Conservation (phyloP, 208 protist species). For the Leishmania lainsoni region DNA sequence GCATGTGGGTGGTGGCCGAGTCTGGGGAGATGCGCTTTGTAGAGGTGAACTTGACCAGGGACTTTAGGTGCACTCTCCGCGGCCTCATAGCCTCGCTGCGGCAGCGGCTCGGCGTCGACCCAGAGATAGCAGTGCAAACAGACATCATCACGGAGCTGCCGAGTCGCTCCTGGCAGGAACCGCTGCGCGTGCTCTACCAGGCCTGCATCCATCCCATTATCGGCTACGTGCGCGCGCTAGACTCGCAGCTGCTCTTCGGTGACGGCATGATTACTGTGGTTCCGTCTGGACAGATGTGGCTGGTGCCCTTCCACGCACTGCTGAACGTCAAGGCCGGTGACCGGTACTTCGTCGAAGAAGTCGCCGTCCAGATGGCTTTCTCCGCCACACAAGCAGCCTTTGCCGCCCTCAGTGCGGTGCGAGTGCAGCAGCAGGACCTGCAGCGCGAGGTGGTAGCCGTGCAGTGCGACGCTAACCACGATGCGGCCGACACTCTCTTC, state of each 20-base stretch:
- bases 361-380: conserved; percentile 82
- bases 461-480: conserved; percentile 46
- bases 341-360: conserved; percentile 83
- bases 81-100: conserved; percentile 58
- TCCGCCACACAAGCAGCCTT: conserved; percentile 83
- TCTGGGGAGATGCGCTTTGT: conserved; percentile 86
- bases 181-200: conserved; percentile 79
- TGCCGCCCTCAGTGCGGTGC: conserved; percentile 53
- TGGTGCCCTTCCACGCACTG: conserved; percentile 89
- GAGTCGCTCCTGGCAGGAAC: conserved; percentile 76
- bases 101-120: conserved; percentile 63
- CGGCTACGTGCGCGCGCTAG: conserved; percentile 78
- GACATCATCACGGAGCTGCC: conserved; percentile 73
- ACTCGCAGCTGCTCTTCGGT: conserved; percentile 47
- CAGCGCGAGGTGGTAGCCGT: conserved; percentile 69
- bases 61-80: conserved; percentile 72
- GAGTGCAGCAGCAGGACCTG: conserved; percentile 62
- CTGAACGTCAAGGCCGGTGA: conserved; percentile 60
- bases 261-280: conserved; percentile 83
- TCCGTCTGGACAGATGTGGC: conserved; percentile 73
- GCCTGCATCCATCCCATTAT: conserved; percentile 85
- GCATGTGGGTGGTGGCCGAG: conserved; percentile 86
- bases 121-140: conserved; percentile 33
- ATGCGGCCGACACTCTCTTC: conserved; percentile 20
- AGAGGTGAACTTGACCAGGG: conserved; percentile 80